Conservation (phyloP, 2,329 filamentous ascomycete species). For the Boeremia lycopersici region DNA sequence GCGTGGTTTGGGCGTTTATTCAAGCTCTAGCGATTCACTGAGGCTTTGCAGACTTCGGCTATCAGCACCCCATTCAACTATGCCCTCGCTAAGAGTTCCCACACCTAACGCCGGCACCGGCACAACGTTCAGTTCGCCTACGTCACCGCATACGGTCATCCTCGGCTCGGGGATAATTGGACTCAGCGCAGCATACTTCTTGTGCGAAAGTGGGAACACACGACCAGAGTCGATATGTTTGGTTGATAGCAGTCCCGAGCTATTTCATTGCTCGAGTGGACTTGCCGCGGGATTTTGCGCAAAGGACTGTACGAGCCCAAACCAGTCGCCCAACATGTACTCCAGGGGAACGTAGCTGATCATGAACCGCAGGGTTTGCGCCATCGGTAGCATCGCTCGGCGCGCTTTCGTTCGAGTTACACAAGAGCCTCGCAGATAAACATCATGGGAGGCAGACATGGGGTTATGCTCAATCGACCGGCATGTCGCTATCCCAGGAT, state of each 20-base stretch:
- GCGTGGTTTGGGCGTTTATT: background rate
- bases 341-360: background rate
- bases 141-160: constrained; percentile 41
- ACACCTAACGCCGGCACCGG: background rate
- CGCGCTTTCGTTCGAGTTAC: constrained; percentile 71
- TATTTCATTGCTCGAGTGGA: constrained; percentile 77
- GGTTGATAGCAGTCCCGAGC: constrained; percentile 61
- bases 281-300: constrained; percentile 77
- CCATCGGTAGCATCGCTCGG: constrained; percentile 64
- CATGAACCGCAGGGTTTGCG: constrained; percentile 58
- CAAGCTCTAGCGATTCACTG: background rate
- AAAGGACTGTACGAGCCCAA: constrained; percentile 61
- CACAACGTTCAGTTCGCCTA: background rate
- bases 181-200: constrained; percentile 64
- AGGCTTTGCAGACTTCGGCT: background rate
- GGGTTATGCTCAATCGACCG: constrained; percentile 65
- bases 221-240: constrained; percentile 60
- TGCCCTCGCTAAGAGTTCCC: constrained; percentile 6
- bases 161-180: constrained; percentile 55
- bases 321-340: background rate
- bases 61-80: background rate
- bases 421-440: constrained; percentile 66
- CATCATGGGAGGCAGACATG: constrained; percentile 63
- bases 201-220: constrained; percentile 55
- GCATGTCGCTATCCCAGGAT: constrained; percentile 60